Base-by-base conservation (phyloP, 345 rosid genomes). In the Toxicodendron radicans region DNA sequence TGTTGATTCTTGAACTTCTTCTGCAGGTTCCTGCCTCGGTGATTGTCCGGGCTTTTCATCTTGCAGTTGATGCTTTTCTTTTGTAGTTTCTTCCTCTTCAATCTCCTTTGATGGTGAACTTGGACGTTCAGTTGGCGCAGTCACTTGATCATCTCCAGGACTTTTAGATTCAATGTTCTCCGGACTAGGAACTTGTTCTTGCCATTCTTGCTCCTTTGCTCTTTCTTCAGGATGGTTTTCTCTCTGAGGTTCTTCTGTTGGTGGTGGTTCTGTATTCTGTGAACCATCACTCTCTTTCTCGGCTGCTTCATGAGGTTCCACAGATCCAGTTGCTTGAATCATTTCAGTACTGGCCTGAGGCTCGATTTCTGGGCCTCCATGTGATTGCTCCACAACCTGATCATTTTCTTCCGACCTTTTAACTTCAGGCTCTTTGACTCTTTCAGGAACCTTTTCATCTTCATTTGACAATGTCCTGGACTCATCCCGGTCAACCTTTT, bases 391-490 rank as follows among this genome's bases (percentile, higher is more conserved):
- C 70, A 5, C 38, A 61, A 21, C 21, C 70, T 62, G 65, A n/a
- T 73, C 58, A 14, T 54, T 54, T 56, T 78, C 60, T 54, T 68
- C 74, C 30, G 11, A 16, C 9, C 23, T 56, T 78, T 63, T 56
- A 14, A 32, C 45, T 66, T 61, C 32, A 58, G 70, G 65, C 18
- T 56, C 67, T 30, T 64, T 33, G 12, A 23, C 68, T 51, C 59
- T 57, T 72, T 74, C 82, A 64, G 76, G 75, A 58, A 73, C 79
- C 70, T 68, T 18, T 14, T 72, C 76, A 61, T 62, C 8, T 16
- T 23, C 75, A 54, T 18, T 63, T 23, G 52, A 11, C 10, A 3
- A 4, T 59, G 38, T 18, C 60, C 18, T 6, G 18, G n/a, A 35
- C 27, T 73, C 78, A 13, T 10, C 74, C 62, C 59, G 64, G 27